phyloP scores from a whole-genome alignment of 805 yeast species.

The Saccharomycodes ludwigii region DNA sequence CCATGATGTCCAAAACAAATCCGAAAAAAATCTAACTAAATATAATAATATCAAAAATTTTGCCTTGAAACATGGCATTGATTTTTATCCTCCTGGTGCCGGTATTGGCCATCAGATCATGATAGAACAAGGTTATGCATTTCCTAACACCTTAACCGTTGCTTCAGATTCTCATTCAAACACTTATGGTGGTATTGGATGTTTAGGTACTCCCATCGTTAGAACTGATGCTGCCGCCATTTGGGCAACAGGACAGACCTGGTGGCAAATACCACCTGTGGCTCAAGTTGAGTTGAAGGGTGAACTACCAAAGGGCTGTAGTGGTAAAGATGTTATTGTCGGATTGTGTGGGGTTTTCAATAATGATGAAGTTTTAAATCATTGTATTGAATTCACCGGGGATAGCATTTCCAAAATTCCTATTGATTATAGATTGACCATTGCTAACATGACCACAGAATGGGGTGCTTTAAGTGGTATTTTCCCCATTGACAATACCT shows the following conservation, averaged over 20 bases:
- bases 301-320: slow-evolving; percentile 68
- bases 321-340: slow-evolving; percentile 95
- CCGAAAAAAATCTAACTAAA: slow-evolving; percentile 79
- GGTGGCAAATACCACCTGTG: slow-evolving; percentile 99
- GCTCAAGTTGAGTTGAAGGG: slow-evolving; percentile 86
- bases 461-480: slow-evolving; percentile 98
- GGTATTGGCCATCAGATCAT: slow-evolving; percentile 99
- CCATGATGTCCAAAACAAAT: slow-evolving; percentile 93
- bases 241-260: slow-evolving; percentile 99
- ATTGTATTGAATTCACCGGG: slow-evolving; percentile 88
- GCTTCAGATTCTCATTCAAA: slow-evolving; percentile 98
- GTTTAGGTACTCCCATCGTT: slow-evolving; percentile 94
- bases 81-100: slow-evolving; percentile 96
- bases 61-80: slow-evolving; percentile 83
- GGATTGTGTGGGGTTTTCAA: slow-evolving; percentile 90
- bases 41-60: slow-evolving; percentile 81
- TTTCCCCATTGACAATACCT: slow-evolving; percentile 84
- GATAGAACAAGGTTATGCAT: slow-evolving; percentile 98
- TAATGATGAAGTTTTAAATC: slow-evolving; percentile 84
- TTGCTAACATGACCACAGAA: slow-evolving; percentile 96
- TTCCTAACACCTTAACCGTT: slow-evolving; percentile 84
- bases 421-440: slow-evolving; percentile 77
- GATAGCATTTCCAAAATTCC: slow-evolving; percentile 59
- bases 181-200: slow-evolving; percentile 94
- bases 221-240: slow-evolving; percentile 98